A percentile compares a stretch with the other conserved stretches of the same genome.
Conservation (phyloP, 768 basidiomycete species). For the Suillus americanus region DNA sequence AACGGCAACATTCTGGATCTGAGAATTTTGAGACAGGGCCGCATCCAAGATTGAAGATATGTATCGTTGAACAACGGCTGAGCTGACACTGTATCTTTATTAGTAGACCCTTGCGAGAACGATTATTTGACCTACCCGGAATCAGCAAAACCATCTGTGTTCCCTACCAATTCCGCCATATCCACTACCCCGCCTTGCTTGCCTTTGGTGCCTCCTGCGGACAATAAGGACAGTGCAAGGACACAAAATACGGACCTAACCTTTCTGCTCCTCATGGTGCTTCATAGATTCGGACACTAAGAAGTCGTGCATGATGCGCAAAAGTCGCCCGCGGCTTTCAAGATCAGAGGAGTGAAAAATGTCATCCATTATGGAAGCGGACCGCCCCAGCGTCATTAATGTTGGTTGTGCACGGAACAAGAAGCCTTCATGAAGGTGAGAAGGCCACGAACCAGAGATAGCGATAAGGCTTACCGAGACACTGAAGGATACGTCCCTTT, state of each 20-base stretch:
- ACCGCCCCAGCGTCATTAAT: slow-evolving; percentile 80
- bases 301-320: slow-evolving; percentile 93
- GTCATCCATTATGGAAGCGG: slow-evolving; percentile 83
- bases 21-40: slow-evolving; percentile 65
- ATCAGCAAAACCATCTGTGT: slow-evolving; percentile 93
- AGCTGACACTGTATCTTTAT: slow-evolving; percentile 69
- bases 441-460: neutral
- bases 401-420: slow-evolving; percentile 91
- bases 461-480: slow-evolving; percentile 60
- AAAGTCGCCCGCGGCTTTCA: slow-evolving; percentile 68
- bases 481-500: slow-evolving; percentile 76
- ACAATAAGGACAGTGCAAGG: neutral
- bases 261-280: slow-evolving; percentile 70
- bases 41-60: slow-evolving; percentile 78
- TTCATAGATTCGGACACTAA: slow-evolving; percentile 81
- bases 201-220: slow-evolving; percentile 18
- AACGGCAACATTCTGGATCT: slow-evolving; percentile 80
- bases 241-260: slow-evolving; percentile 28
- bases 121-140: slow-evolving; percentile 70
- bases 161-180: slow-evolving; percentile 93
- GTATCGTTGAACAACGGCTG: slow-evolving; percentile 93
- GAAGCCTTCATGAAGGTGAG: slow-evolving; percentile 57
- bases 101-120: neutral
- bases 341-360: slow-evolving; percentile 78
- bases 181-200: slow-evolving; percentile 53